Conservation (phyloP, 1,284 basidiomycete genomes). For the Sanghuangporus baumii region DNA sequence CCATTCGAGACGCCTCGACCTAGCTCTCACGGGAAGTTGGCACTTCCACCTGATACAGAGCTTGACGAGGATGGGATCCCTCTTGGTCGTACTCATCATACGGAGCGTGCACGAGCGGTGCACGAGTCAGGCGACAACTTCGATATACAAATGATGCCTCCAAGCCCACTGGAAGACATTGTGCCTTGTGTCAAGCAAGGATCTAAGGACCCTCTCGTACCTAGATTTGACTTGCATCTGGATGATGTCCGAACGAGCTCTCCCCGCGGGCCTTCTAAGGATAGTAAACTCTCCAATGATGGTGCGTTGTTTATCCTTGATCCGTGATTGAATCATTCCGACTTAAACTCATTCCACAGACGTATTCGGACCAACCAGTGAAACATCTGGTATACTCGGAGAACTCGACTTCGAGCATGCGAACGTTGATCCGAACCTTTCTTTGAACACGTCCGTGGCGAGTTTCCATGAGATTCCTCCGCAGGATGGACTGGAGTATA, state of each 20-base stretch:
- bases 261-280: background rate
- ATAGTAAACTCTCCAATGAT: conserved; percentile 4
- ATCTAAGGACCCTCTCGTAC: conserved; percentile 33
- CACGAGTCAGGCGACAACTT: conserved; percentile 36
- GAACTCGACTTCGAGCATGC: conserved; percentile 12
- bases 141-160: conserved; percentile 49
- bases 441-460: conserved; percentile 15
- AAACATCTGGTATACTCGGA: background rate
- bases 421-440: conserved; percentile 6
- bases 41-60: conserved; percentile 14
- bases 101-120: conserved; percentile 35
- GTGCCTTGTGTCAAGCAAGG: conserved; percentile 7
- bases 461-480: conserved; percentile 18
- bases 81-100: conserved; percentile 18
- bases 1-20: background rate
- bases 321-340: background rate
- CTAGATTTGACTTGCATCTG: conserved; percentile 35
- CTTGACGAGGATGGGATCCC: conserved; percentile 15
- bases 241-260: conserved; percentile 2
- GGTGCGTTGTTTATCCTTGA: background rate
- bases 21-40: background rate
- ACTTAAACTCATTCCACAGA: conserved; percentile 1
- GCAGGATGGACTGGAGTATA: background rate
- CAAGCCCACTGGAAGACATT: conserved; percentile 44
- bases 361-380: conserved; percentile 10